Percentiles rank a stretch among this genome's conserved stretches.
phyloP scores from a whole-genome alignment of 1,139 yeast genomes.

The Zygoascus hellenicus region DNA sequence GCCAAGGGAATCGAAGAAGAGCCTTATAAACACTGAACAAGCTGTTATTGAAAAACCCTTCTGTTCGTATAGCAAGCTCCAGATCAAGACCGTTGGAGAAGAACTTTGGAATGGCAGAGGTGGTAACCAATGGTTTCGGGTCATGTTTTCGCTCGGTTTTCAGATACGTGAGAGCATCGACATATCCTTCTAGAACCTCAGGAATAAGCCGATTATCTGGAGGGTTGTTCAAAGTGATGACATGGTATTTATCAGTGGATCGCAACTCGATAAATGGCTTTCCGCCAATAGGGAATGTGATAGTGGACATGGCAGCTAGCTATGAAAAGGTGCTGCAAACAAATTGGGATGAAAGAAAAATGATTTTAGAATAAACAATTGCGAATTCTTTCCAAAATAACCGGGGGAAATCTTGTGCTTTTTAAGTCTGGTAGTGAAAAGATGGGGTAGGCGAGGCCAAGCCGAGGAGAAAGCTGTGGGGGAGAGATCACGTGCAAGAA shows the following conservation, averaged over 20 bases:
- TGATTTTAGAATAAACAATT: neutral
- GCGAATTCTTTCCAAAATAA: too few relatives aligned
- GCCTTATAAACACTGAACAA: slow-evolving; percentile 33
- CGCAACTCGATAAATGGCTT: slow-evolving; percentile 4
- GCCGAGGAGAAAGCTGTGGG: too few relatives aligned
- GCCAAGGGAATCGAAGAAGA: slow-evolving; percentile 36
- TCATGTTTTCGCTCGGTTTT: slow-evolving; percentile 20
- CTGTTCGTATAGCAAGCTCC: slow-evolving; percentile 30
- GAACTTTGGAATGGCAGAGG: slow-evolving; percentile 34
- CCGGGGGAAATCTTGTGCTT: too few relatives aligned
- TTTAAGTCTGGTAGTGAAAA: too few relatives aligned
- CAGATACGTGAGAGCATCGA: slow-evolving; percentile 31
- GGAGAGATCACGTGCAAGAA: too few relatives aligned
- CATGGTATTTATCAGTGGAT: slow-evolving; percentile 25
- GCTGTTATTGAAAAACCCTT: slow-evolving; percentile 30
- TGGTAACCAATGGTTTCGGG: slow-evolving; percentile 34
- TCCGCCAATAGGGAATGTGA: slow-evolving; percentile 9
- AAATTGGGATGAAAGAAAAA: neutral
- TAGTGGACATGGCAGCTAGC: neutral
- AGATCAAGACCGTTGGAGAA: slow-evolving; percentile 38
- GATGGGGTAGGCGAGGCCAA: too few relatives aligned
- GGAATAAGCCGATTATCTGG: slow-evolving; percentile 36
- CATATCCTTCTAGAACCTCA: slow-evolving; percentile 29
- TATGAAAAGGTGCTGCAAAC: too few relatives aligned
- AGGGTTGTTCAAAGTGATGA: slow-evolving; percentile 29